Evolutionary conservation across 164 flowering plant genomes (phyloP).

Genomic region (Liquidambar formosana): DNA sequence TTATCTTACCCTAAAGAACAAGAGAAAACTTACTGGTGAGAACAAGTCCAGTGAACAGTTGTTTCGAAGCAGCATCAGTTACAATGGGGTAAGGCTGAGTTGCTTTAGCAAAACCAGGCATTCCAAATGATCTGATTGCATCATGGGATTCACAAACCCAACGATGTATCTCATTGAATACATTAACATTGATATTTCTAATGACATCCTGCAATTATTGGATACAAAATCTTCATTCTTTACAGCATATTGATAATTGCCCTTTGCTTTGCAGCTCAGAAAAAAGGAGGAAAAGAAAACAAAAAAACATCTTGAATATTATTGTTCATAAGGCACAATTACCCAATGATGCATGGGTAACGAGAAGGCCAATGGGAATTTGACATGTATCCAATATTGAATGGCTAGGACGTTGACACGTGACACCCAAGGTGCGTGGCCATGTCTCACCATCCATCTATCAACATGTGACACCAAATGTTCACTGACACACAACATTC

Average conservation of each 20-base stretch:
- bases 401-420: too few species aligned
- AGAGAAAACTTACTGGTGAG: slow-evolving; percentile 59
- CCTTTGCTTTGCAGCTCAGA: background rate
- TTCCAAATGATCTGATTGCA: slow-evolving; percentile 38
- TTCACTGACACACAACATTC: too few species aligned
- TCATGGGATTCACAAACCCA: slow-evolving; percentile 72
- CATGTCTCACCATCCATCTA: too few species aligned
- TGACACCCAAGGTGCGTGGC: too few species aligned
- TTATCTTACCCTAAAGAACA: background rate
- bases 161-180: slow-evolving; percentile 51
- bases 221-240: background rate
- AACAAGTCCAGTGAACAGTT: slow-evolving; percentile 63
- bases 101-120: slow-evolving; percentile 26
- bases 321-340: too few species aligned
- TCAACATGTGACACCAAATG: too few species aligned
- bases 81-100: slow-evolving; percentile 50
- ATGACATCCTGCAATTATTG: slow-evolving; percentile 55
- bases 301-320: background rate
- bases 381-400: too few species aligned
- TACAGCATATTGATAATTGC: background rate
- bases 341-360: too few species aligned
- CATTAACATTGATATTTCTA: slow-evolving; percentile 43
- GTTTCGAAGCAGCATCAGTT: slow-evolving; percentile 38
- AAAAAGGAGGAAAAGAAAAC: background rate
- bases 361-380: too few species aligned